Base-by-base conservation (phyloP, 208 protist genomes). In the Wallacemonas sp. region DNA sequence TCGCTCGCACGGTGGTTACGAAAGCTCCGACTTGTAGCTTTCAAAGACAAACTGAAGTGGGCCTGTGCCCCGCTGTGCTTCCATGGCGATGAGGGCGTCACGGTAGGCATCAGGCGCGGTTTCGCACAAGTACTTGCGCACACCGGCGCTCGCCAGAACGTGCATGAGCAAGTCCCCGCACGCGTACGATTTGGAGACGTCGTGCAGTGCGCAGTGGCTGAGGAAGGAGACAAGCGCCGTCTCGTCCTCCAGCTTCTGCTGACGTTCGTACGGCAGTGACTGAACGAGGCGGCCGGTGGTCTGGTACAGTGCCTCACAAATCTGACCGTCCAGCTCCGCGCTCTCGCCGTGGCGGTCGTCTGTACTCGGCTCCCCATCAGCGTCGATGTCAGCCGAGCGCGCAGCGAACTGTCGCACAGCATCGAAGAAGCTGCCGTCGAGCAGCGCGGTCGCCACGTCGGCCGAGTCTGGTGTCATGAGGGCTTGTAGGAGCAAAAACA, bases 131-230 rank as follows among this genome's bases (percentile, higher is more conserved):
- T 38, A 12, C 20, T 72, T 11, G 38, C 67, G 57, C 31, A 72
- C 48, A 31, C 8, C 16, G 7, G 14, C 50, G 33, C 22, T 38
- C 16, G 26, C 23, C 20, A 61, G 39, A 2, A 72, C 29, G 11
- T 49, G 57, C 25, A 65, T 52, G 3, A 74, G 42, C 31, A 55
- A 33, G 18, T 41, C 36, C 14, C 68, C 31, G 33, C 68, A 74
- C 16, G 68, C 33, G 11, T 16, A 67, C 36, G 46, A 59, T 41
- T n/a, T 33, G 46, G 14, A 3, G 4, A 57, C 41, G 16, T 55
- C 46, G 41, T n/a, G 61, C 31, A 67, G 42, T 22, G 44, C 48
- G 14, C 59, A 20, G 5, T 26, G 16, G 29, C 0, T 38, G 25
- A 74, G 29, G 22, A 68, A 48, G 3, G 52, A 22, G 10, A 42